Base-by-base conservation (phyloP, 225 moss, liverwort and hornwort genomes). In the Polytrichum commune region DNA sequence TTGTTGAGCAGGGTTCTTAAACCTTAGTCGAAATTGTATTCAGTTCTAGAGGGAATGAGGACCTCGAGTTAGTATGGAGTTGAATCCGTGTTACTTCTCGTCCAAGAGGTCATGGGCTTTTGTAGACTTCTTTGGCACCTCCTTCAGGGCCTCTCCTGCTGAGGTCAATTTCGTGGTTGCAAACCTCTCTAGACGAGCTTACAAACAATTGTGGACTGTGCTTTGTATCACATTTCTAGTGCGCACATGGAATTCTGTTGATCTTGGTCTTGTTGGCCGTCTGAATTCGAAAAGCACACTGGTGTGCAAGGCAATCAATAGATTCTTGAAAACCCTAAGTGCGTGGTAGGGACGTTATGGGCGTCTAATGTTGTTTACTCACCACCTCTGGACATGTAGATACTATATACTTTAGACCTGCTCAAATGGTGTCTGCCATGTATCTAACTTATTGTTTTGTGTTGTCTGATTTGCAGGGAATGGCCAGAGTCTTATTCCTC, bases 401-500 rank as follows among this genome's bases (percentile, higher is more conserved):
- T n/a, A 22, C 58, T 58, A 58, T 8, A 58, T 23, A 6, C 27
- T 26, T 16, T 2, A 64, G 20, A 33, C 38, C 8, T 3, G n/a
- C 18, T 60, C 16, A 33, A 13, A 7, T 46, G 19, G 61, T 67
- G 22, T 4, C 16, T 10, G 5, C 54, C 55, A 24, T 27, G 7
- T 76, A 64, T 33, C 71, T 79, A 69, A 79, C 62, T 30, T 27
- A 6, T 22, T 65, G 30, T 54, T 56, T 69, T 73, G 1, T 20
- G 18, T 28, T 61, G 35, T 73, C 69, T 62, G 27, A 63, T 73
- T 67, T 55, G 57, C 70, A 79, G 84, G 72, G 28, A 27, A 65
- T 32, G 53, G 53, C 64, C 64, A 53, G 67, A 69, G 75, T 67
- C 68, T 32, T 27, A 38, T 54, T 33, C 32, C 81, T 10, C 8